Conservation (phyloP, 768 basidiomycete genomes). For the Hypholoma sublateritium region DNA sequence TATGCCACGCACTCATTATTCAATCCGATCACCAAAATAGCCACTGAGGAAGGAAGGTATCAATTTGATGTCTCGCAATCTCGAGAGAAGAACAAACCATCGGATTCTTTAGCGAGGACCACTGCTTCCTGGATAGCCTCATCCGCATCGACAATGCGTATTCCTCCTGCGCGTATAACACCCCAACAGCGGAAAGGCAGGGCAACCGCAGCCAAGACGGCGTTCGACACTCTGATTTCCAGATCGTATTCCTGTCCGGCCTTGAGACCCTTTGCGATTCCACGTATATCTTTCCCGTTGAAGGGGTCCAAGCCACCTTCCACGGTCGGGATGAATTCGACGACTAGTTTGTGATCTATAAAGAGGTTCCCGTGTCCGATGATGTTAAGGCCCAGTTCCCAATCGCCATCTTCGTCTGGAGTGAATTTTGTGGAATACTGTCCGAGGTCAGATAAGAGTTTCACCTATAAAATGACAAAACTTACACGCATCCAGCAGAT, state of each 20-base stretch:
- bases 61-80: not conserved
- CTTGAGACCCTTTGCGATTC: slow-evolving; percentile 35
- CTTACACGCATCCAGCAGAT: slow-evolving; percentile 42
- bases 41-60: slow-evolving; percentile 26
- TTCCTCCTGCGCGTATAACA: slow-evolving; percentile 37
- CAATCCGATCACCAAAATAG: slow-evolving; percentile 51
- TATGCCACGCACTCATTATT: slow-evolving; percentile 47
- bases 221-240: slow-evolving; percentile 35
- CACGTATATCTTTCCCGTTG: slow-evolving; percentile 39
- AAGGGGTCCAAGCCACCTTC: slow-evolving; percentile 44
- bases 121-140: slow-evolving; percentile 41
- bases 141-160: slow-evolving; percentile 32
- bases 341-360: slow-evolving; percentile 44
- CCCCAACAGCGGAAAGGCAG: slow-evolving; percentile 39
- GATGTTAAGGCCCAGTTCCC: slow-evolving; percentile 47
- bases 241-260: slow-evolving; percentile 41
- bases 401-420: slow-evolving; percentile 52
- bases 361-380: slow-evolving; percentile 50
- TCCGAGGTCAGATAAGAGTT: not conserved
- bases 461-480: not conserved
- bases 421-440: slow-evolving; percentile 44
- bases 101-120: slow-evolving; percentile 35
- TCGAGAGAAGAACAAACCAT: slow-evolving; percentile 27
- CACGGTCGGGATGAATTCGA: slow-evolving; percentile 39
- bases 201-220: slow-evolving; percentile 31